These are phyloP conservation scores for Paraphoma chrysanthemicola DNA, from an alignment of 2,329 filamentous ascomycete species.

Conservation along the genomic window DNA sequence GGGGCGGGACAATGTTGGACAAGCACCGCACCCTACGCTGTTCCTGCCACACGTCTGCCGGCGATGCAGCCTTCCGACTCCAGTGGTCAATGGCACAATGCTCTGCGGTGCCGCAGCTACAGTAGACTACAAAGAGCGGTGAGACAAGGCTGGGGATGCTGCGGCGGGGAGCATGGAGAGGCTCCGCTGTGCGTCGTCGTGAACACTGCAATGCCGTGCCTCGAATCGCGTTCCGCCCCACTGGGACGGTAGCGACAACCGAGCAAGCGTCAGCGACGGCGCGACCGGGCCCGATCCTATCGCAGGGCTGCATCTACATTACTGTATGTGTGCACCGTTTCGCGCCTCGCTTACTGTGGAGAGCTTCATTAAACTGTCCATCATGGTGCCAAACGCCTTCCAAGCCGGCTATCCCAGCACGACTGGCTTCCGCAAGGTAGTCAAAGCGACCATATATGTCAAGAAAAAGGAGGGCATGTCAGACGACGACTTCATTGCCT, in stretches of 20 bases:
- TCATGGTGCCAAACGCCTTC: conserved; percentile 53
- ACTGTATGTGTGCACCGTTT: not conserved
- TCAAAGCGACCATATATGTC: conserved; percentile 55
- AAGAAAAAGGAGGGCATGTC: conserved; percentile 56
- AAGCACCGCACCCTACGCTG: conserved; percentile 6
- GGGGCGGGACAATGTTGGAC: conserved; percentile 12
- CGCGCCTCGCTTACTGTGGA: not conserved
- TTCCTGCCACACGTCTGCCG: conserved; percentile 1
- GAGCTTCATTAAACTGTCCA: conserved; percentile 19
- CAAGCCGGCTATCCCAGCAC: conserved; percentile 55
- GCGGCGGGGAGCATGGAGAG: conserved; percentile 9
- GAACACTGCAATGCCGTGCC: conserved; percentile 1
- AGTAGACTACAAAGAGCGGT: conserved; percentile 23
- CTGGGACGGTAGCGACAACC: conserved; percentile 13
- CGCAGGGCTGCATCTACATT: conserved; percentile 1
- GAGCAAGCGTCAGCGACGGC: not conserved
- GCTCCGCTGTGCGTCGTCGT: conserved; percentile 1
- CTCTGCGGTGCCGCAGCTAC: conserved; percentile 1
- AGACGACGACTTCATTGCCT: conserved; percentile 53
- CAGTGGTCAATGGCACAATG: conserved; percentile 3
- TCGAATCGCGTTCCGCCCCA: conserved; percentile 12
- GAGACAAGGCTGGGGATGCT: conserved; percentile 17
- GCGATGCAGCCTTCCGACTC: not conserved
- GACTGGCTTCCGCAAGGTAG: conserved; percentile 55
- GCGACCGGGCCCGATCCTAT: not conserved